Evolutionary conservation across 1,284 basidiomycete species (phyloP), one percentile per base, ranked within the genome.

Genomic region (Fomitopsis betulina): DNA sequence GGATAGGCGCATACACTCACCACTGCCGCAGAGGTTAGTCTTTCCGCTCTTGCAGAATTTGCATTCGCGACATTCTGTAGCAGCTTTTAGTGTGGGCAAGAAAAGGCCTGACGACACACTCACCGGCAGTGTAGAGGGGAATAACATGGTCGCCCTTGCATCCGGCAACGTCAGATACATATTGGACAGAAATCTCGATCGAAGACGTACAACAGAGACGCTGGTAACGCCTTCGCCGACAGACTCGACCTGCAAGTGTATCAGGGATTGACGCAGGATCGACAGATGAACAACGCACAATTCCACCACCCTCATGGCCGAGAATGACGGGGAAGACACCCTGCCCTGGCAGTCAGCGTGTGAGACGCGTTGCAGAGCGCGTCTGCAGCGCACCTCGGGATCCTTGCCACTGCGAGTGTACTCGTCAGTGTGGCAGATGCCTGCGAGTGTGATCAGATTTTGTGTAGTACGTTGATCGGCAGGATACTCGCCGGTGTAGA

Each of bases 11-110:
- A n/a, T 25, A 47, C 27, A 63, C 68, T 33, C 64, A 91, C 92
- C 91, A 77, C 86, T 84, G 59, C 93, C 89, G 70, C 94, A 97
- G 47, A 97, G 83, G 76, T 98, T 99, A 60, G 96, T 99, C 83
- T 98, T 99, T 62, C 96, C 97, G 58, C 93, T 96, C 78, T 90
- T 96, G 84, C 96, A 99, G 80, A 98, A 98, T 75, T 96, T 96
- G 80, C 95, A 98, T 76, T 98, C 87, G 53, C 84, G 84, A 73
- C 95, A 98, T 75, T 98, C 95, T 93, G 65, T 54, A 45, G 35
- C 13, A 12, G 45, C 39, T 58, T 60, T 58, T 42, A 60, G 53
- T 58, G 51, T 58, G 53, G 45, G 37, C 42, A 59, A 51, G 17
- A 35, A 58, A 49, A 13, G 2, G 2, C 32, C 45, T 55, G 49